Evolutionary conservation across 2,329 filamentous ascomycete genomes (phyloP).

Genomic region (Leptographium galeiforme): DNA sequence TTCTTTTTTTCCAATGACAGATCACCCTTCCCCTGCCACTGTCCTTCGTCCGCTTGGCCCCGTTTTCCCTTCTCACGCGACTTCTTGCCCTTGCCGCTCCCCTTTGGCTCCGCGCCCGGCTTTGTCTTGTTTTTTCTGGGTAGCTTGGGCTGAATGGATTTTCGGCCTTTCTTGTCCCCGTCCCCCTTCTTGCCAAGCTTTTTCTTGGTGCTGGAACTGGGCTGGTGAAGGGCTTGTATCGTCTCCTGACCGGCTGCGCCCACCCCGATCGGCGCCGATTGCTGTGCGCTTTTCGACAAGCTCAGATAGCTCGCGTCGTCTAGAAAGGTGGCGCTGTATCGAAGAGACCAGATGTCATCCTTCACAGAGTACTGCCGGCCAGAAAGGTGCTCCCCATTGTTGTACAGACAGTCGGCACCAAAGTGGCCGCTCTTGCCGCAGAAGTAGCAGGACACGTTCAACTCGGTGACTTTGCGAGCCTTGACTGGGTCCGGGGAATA

Average conservation of each 20-base stretch:
- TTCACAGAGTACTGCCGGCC: constrained; percentile 7
- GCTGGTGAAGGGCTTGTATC: not conserved
- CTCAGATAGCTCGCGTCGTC: not conserved
- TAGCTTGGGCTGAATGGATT: not conserved
- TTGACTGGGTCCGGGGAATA: constrained; percentile 28
- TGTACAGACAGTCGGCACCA: constrained; percentile 37
- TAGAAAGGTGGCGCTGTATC: not conserved
- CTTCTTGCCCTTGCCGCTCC: not conserved
- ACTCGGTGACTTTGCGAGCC: constrained; percentile 16
- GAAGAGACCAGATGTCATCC: constrained; percentile 32
- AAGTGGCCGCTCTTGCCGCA: constrained; percentile 44
- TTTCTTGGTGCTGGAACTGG: not conserved
- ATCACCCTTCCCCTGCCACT: too few species aligned
- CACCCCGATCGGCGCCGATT: not conserved
- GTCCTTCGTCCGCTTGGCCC: not conserved
- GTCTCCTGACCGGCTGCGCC: not conserved
- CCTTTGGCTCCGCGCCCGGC: too few species aligned
- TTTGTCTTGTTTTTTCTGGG: not conserved
- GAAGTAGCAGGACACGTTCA: constrained; percentile 40
- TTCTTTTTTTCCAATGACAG: too few species aligned
- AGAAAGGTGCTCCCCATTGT: constrained; percentile 10
- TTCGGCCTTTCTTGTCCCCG: not conserved
- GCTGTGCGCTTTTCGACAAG: not conserved
- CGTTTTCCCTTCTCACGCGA: not conserved
- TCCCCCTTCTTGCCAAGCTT: not conserved